These are phyloP conservation scores for Cudoniella acicularis DNA, from an alignment of 495 filamentous ascomycete genomes.

Conservation along the genomic window DNA sequence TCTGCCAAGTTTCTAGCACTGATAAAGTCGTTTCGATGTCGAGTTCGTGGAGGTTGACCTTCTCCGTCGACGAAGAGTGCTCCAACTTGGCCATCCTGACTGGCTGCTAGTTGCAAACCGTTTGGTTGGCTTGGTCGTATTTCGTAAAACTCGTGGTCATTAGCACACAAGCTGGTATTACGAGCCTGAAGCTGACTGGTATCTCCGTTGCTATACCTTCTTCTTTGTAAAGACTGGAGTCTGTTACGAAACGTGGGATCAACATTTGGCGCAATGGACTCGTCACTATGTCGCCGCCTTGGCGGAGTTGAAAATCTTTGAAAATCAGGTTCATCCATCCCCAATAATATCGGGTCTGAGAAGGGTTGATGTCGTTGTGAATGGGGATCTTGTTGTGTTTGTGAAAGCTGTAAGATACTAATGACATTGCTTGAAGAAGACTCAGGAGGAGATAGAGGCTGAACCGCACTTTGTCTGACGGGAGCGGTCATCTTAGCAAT, in stretches of 20 bases:
- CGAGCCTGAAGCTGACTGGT: neutral
- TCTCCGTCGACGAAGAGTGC: slow-evolving; percentile 3
- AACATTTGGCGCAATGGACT: neutral
- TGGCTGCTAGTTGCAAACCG: too few species aligned
- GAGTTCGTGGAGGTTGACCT: neutral
- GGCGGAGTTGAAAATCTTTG: neutral
- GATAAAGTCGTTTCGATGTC: slow-evolving; percentile 14
- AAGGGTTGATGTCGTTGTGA: too few species aligned
- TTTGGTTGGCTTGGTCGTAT: too few species aligned
- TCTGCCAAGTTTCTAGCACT: slow-evolving; percentile 21
- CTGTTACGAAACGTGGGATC: neutral
- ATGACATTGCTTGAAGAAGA: too few species aligned
- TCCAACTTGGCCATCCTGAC: too few species aligned
- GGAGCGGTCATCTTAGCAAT: slow-evolving; percentile 56
- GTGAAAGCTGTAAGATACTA: too few species aligned
- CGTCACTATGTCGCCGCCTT: neutral
- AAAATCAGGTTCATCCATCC: neutral
- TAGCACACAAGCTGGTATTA: neutral
- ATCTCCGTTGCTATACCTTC: neutral
- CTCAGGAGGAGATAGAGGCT: too few species aligned
- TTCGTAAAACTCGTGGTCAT: neutral
- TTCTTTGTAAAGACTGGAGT: neutral
- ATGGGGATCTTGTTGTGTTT: too few species aligned
- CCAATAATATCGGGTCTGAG: neutral
- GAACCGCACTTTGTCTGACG: slow-evolving; percentile 1